Evolutionary conservation across 2,329 filamentous ascomycete genomes (phyloP), one percentile per base, ranked within the genome.

Genomic region (Phialemonium atrogriseum): DNA sequence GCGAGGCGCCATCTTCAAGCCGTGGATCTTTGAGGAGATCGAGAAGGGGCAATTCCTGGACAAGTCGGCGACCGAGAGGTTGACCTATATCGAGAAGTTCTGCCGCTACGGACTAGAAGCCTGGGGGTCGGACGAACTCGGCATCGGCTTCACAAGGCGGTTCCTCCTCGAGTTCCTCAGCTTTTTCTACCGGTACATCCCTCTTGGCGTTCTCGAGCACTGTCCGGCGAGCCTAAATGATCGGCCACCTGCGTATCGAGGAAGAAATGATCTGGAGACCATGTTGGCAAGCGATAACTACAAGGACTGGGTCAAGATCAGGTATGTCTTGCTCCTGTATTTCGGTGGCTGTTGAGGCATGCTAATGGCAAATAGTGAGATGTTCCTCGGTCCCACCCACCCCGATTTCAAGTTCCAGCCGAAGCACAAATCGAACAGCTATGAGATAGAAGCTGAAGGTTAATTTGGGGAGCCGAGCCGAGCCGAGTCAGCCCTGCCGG

Each of bases 11-110:
- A 72, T 98, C 36, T 85, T 96, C 61, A 98, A 98, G 62, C 91
- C 91, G 1, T 98, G 91, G 91, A 68, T 98, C 40, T 98, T 96
- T 52, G 91, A 98, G 58, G 91, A 98, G 59, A 96, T 98, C 34
- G 76, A 84, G 44, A 73, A 78, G 40, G 83, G 84, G 5, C 91
- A 96, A 58, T 95, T 96, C 52, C 74, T 98, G 23, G 91, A 98
- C 66, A 98, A 98, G 59, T 86, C 84, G 4, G 82, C 89, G 3
- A 72, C 78, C 5, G 89, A 98, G 64, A 82, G 91, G 36, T 72
- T 98, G 18, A 62, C 66, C 21, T 87, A 94, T 49, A 67, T 98
- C 21, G 86, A 94, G 59, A 86, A 87, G 49, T 98, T 94, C 52
- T 83, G 76, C 34, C 80, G 82, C 36, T 94, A 91, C 52, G 91